Conservation (phyloP, 805 yeast species). For the Metschnikowia shivogae region DNA sequence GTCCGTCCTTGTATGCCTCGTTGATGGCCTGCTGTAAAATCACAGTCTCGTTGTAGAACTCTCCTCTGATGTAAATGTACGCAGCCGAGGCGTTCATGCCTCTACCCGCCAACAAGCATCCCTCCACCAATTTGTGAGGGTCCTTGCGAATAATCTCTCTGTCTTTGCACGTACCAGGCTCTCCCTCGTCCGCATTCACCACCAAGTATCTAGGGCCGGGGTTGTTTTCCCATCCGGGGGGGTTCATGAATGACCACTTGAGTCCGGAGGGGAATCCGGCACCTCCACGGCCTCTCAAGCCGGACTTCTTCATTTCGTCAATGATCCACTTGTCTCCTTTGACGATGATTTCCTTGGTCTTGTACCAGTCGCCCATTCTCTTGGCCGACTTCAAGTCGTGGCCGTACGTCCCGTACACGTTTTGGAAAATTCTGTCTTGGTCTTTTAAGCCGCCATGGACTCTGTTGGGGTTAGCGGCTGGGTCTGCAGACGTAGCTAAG, state of each 20-base stretch:
- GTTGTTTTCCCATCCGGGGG: slow-evolving; percentile 93
- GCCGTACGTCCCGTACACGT: slow-evolving; percentile 72
- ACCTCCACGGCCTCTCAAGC: slow-evolving; percentile 89
- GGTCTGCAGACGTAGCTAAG: slow-evolving; percentile 46
- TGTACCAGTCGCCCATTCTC: slow-evolving; percentile 88
- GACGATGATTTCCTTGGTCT: slow-evolving; percentile 77
- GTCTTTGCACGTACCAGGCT: slow-evolving; percentile 92
- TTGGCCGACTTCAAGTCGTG: slow-evolving; percentile 68
- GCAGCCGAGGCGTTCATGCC: slow-evolving; percentile 95
- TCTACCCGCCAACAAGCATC: slow-evolving; percentile 85
- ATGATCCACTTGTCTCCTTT: slow-evolving; percentile 91
- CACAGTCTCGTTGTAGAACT: slow-evolving; percentile 78
- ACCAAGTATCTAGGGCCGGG: slow-evolving; percentile 85
- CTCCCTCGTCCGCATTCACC: slow-evolving; percentile 92
- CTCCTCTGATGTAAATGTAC: slow-evolving; percentile 87
- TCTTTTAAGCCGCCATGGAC: slow-evolving; percentile 73
- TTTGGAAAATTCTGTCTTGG: slow-evolving; percentile 84
- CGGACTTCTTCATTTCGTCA: slow-evolving; percentile 79
- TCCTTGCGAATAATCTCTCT: slow-evolving; percentile 88
- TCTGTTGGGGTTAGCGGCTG: slow-evolving; percentile 47
- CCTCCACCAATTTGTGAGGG: slow-evolving; percentile 88
- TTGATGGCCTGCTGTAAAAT: slow-evolving; percentile 76
- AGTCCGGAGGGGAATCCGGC: slow-evolving; percentile 92
- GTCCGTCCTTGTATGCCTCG: slow-evolving; percentile 79
- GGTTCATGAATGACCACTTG: slow-evolving; percentile 93